Base-by-base conservation (phyloP, 345 rosid genomes). In the Gossypium thurberi region DNA sequence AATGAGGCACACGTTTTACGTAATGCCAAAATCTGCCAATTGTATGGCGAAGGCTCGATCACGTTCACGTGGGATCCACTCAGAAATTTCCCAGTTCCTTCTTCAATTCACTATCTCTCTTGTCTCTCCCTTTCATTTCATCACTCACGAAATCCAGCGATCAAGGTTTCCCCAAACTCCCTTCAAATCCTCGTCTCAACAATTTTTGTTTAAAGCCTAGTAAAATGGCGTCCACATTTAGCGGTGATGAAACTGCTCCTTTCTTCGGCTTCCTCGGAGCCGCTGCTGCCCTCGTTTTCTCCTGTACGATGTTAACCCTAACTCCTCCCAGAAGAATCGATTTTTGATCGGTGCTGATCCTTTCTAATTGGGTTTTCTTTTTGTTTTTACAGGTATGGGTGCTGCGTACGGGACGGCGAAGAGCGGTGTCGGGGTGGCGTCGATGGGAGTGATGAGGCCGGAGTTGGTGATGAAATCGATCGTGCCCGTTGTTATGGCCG, bases 371-470 rank as follows among this genome's bases (percentile, higher is more conserved):
- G 12, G 1, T 50, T 12, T 15, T 50, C 51, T 50, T 51, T 53
- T 13, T 40, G 4, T 62, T 2, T 44, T 48, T 40, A 5, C 56
- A 87, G 94, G 94, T 69, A 90, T 90, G 95, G 95, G 95, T 76
- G 93, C 93, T 2, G 93, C 96, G 12, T 90, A 90, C 64, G 93
- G 93, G 28, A 90, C 93, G n/a, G 93, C 91, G 10, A 91, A 89
- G 86, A 91, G 97, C 71, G 94, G 97, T 37, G 94, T 89, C 2
- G 97, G 94, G 0, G 92, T 91, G 77, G 97, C 92, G 42, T 91
- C 92, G 10, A 89, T 91, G 92, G 97, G 94, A 28, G 97, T 91
- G 75, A 91, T 91, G 97, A 85, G 97, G 82, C 94, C 94, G 7
- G 94, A 91, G 83, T 87, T 91, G 52, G 94, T 89, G 60, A 91